phyloP scores from a whole-genome alignment of 306 rosid genomes.

The Rubus idaeus region DNA sequence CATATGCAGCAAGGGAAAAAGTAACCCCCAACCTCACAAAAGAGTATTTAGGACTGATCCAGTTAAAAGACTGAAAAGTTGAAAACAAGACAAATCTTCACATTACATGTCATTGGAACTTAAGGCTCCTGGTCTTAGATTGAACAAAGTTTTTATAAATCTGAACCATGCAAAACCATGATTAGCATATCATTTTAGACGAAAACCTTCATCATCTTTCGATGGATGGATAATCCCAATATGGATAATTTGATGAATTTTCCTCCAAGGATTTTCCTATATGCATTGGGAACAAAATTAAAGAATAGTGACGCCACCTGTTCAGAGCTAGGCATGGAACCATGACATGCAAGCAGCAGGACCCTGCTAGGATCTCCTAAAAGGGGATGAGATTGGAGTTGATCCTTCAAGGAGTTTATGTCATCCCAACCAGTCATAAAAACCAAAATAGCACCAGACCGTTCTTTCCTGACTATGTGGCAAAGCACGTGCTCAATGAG shows the following conservation, averaged over 20 bases:
- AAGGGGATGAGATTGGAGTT: constrained; percentile 54
- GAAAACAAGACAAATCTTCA: neutral
- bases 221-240: neutral
- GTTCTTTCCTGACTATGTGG: constrained; percentile 47
- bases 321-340: constrained; percentile 60
- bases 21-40: neutral
- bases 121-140: too few relatives aligned
- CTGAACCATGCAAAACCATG: neutral
- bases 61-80: neutral
- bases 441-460: constrained; percentile 57
- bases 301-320: constrained; percentile 37
- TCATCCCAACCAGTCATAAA: constrained; percentile 74
- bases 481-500: constrained; percentile 48
- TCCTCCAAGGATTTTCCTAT: neutral
- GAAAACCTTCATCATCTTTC: neutral
- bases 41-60: neutral
- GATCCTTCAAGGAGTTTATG: constrained; percentile 53
- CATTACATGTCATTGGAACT: neutral
- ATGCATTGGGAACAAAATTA: neutral
- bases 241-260: neutral
- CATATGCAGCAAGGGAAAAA: neutral
- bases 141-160: neutral
- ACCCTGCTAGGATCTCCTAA: constrained; percentile 57
- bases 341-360: constrained; percentile 61
- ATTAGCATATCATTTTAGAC: neutral